A percentile compares a stretch with the other conserved stretches of the same genome.
phyloP scores from a whole-genome alignment of 495 filamentous ascomycete genomes.

The Hypoxylon intermedium region DNA sequence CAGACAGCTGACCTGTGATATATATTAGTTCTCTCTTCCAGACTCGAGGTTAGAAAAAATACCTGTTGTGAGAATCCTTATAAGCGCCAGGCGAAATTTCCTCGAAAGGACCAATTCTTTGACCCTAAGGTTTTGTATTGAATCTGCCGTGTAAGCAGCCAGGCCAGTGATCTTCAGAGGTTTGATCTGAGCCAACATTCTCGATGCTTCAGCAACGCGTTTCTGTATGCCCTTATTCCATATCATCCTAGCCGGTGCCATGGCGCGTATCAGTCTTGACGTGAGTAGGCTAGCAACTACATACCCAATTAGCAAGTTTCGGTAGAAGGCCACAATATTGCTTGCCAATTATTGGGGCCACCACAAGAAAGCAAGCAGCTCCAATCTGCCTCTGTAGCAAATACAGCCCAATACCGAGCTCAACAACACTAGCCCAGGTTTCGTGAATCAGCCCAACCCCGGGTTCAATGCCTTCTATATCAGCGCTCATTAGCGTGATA shows the following conservation, averaged over 20 bases:
- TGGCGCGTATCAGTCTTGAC: conserved; percentile 7
- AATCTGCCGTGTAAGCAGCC: conserved; percentile 15
- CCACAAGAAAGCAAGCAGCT: conserved; percentile 22
- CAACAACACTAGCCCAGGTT: conserved; percentile 35
- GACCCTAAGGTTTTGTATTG: conserved; percentile 31
- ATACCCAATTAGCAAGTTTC: neutral
- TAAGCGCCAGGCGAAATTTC: conserved; percentile 24
- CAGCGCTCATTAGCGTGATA: conserved; percentile 64
- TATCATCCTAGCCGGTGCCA: conserved; percentile 34
- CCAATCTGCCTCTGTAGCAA: conserved; percentile 26
- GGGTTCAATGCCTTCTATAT: conserved; percentile 35
- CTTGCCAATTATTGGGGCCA: conserved; percentile 16
- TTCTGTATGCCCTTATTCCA: conserved; percentile 47
- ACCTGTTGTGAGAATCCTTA: no score
- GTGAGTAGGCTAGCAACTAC: conserved; percentile 14
- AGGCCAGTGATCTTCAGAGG: conserved; percentile 49
- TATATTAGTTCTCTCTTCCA: no score
- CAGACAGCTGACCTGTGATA: no score
- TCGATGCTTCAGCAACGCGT: conserved; percentile 38
- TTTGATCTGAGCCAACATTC: conserved; percentile 46
- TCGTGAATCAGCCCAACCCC: conserved; percentile 21
- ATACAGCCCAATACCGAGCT: conserved; percentile 34
- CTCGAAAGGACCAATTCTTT: conserved; percentile 34
- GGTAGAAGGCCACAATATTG: neutral
- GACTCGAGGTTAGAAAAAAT: no score